Conservation (phyloP, 352 stramenopile genomes). For the Globisporangium iwayamae region DNA sequence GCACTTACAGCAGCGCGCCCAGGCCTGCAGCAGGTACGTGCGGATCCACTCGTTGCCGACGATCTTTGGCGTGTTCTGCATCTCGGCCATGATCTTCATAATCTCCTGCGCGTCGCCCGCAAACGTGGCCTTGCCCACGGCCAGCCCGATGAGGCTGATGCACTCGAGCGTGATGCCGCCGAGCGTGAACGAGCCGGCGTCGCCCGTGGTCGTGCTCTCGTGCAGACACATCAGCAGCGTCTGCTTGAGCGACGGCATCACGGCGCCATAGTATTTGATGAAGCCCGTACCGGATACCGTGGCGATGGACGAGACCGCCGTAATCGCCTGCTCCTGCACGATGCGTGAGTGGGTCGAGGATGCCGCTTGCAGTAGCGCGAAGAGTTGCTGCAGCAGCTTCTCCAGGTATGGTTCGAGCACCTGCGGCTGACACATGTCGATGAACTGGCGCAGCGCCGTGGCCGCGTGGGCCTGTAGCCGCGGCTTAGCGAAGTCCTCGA, state of each 20-base stretch:
- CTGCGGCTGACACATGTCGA: conserved; percentile 71
- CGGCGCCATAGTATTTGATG: conserved; percentile 64
- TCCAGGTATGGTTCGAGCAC: conserved; percentile 75
- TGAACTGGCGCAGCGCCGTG: conserved; percentile 76
- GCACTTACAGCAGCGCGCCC: conserved; percentile 71
- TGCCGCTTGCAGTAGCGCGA: conserved; percentile 54
- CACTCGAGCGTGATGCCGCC: conserved; percentile 85
- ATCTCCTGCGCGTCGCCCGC: conserved; percentile 58
- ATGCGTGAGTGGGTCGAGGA: conserved; percentile 35
- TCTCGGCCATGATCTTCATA: conserved; percentile 83
- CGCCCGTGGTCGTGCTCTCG: conserved; percentile 38
- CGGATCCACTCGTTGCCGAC: conserved; percentile 80
- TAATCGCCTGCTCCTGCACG: conserved; percentile 80
- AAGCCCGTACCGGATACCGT: conserved; percentile 63
- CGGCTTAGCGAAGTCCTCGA: conserved; percentile 55
- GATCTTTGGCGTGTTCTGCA: conserved; percentile 78
- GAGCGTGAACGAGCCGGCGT: conserved; percentile 62
- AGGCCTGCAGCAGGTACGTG: conserved; percentile 80
- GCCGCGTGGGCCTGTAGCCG: conserved; percentile 73
- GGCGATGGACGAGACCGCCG: conserved; percentile 75
- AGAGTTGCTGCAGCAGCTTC: conserved; percentile 61
- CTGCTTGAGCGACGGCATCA: conserved; percentile 71
- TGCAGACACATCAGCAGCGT: conserved; percentile 65
- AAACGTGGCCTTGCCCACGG: conserved; percentile 78
- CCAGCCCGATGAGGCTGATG: conserved; percentile 73